phyloP scores from a whole-genome alignment of 768 basidiomycete species.

The Ramaria rubella region DNA sequence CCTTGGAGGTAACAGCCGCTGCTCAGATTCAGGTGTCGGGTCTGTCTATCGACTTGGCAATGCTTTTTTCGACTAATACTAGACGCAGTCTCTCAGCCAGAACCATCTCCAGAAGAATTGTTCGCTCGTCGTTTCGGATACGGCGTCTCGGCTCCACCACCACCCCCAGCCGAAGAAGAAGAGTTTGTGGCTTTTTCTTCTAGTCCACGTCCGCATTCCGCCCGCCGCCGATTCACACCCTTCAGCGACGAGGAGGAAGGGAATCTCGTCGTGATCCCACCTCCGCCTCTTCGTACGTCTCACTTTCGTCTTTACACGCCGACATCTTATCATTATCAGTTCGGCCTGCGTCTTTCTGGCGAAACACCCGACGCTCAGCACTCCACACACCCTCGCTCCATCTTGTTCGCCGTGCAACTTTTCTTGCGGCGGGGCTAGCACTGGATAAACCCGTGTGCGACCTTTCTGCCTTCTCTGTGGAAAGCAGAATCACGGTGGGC shows the following conservation, averaged over 20 bases:
- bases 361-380: slow-evolving; percentile 63
- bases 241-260: slow-evolving; percentile 3
- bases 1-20: too few relatives aligned
- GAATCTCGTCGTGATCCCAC: slow-evolving; percentile 29
- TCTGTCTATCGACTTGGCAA: too few relatives aligned
- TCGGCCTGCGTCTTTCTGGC: slow-evolving; percentile 80
- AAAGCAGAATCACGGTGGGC: slow-evolving; percentile 21
- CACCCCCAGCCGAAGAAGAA: background rate
- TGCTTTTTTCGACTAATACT: background rate
- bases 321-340: slow-evolving; percentile 33
- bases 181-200: background rate
- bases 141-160: background rate
- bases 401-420: slow-evolving; percentile 70
- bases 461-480: slow-evolving; percentile 28
- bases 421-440: slow-evolving; percentile 67
- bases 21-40: too few relatives aligned
- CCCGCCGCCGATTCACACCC: background rate
- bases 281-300: slow-evolving; percentile 53
- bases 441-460: slow-evolving; percentile 51
- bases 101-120: background rate
- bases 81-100: background rate
- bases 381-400: slow-evolving; percentile 70
- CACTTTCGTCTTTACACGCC: background rate
- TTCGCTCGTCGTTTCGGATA: slow-evolving; percentile 7
- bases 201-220: background rate